Evolutionary conservation across 2,329 filamentous ascomycete species (phyloP).

Genomic region (Penicillium sp.): DNA sequence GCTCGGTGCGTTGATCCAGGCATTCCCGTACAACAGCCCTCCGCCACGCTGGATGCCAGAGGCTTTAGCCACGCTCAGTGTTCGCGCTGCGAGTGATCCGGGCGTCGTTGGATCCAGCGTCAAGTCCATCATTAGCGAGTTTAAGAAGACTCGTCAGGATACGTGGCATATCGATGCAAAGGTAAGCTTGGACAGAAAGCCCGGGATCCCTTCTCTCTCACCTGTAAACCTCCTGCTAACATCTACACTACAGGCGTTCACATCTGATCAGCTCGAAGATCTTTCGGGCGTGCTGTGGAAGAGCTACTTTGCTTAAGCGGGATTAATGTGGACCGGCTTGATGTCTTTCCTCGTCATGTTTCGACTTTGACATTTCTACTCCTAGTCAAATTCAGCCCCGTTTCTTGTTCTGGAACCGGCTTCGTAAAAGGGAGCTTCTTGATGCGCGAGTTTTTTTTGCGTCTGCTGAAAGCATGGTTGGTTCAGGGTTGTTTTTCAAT

Average conservation of each 20-base stretch:
- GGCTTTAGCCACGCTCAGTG: conserved; percentile 76
- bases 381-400: too few species aligned
- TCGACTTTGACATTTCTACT: too few species aligned
- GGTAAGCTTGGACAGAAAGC: conserved; percentile 47
- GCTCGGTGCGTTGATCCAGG: conserved; percentile 82
- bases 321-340: too few species aligned
- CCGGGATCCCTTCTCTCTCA: too few species aligned
- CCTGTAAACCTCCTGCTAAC: conserved; percentile 2
- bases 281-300: conserved; percentile 97
- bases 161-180: conserved; percentile 98
- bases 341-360: too few species aligned
- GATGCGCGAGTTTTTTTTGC: too few species aligned
- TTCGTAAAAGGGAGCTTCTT: too few species aligned
- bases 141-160: conserved; percentile 99
- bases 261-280: conserved; percentile 86
- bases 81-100: conserved; percentile 77
- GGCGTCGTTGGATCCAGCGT: conserved; percentile 94
- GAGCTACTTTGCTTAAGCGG: conserved; percentile 82
- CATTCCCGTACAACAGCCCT: conserved; percentile 91
- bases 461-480: too few species aligned
- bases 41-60: conserved; percentile 93
- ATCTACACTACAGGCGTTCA: conserved; percentile 63
- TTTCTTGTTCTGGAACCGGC: too few species aligned
- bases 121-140: conserved; percentile 88
- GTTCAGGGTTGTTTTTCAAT: too few species aligned